phyloP scores from a whole-genome alignment of 305 asterid species.

The Fraxinus latifolia region DNA sequence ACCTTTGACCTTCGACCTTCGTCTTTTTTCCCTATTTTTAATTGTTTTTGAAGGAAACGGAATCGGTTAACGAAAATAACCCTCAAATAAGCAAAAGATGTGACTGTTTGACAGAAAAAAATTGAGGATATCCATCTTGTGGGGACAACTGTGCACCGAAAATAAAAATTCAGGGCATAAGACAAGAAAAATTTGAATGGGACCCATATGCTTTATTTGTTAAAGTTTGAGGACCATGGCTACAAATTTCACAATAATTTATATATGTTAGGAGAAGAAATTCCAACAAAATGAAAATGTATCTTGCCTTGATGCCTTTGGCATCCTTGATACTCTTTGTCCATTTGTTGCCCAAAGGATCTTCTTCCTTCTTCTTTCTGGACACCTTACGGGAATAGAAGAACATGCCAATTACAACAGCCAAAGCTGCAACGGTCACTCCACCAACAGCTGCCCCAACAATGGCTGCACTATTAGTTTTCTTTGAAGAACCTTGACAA shows the following conservation, averaged over 20 bases:
- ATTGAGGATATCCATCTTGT: background rate
- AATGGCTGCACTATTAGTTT: background rate
- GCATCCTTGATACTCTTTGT: background rate
- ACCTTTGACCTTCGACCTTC: background rate
- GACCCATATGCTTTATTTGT: background rate
- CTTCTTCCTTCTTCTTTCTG: conserved; percentile 46
- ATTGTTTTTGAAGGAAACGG: background rate
- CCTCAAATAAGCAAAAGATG: background rate
- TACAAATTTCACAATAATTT: background rate
- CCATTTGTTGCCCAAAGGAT: conserved; percentile 36
- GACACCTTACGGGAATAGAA: conserved; percentile 41
- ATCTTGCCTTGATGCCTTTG: background rate
- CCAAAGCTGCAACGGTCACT: conserved; percentile 42
- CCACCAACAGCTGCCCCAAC: conserved; percentile 44
- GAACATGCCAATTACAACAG: conserved; percentile 33
- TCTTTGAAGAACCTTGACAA: conserved; percentile 2
- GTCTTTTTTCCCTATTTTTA: background rate
- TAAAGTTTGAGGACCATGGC: background rate
- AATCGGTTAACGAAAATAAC: background rate
- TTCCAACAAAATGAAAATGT: background rate
- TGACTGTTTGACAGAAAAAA: background rate
- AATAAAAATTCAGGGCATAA: background rate
- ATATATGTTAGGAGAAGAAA: background rate
- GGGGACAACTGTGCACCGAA: background rate
- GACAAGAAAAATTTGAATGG: background rate